Evolutionary conservation across 169 alveolate species (phyloP).

Genomic region (Plasmodium ovale): DNA sequence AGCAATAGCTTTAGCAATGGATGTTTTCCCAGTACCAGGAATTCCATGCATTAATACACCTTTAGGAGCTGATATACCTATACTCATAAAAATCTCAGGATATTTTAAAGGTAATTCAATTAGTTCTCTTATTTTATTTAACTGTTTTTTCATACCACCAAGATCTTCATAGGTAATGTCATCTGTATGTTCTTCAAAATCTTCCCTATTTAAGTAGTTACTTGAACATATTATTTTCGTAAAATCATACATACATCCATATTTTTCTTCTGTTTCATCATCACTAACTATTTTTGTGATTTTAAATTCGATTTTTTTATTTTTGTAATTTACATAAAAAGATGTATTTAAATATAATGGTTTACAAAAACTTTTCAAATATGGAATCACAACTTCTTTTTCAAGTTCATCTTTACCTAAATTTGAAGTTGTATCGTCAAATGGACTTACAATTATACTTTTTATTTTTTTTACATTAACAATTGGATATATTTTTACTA

Average conservation of each 20-base stretch:
- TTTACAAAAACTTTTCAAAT: constrained; percentile 41
- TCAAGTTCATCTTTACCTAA: constrained; percentile 23
- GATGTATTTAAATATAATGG: constrained; percentile 29
- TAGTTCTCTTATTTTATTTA: constrained; percentile 85
- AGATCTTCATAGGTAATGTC: constrained; percentile 86
- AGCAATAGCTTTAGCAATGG: constrained; percentile 89
- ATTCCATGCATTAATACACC: constrained; percentile 90
- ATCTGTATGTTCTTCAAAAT: constrained; percentile 81
- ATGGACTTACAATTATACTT: constrained; percentile 51
- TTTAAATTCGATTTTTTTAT: constrained; percentile 80
- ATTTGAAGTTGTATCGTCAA: constrained; percentile 37
- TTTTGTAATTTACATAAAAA: constrained; percentile 45
- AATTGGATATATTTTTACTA: constrained; percentile 35
- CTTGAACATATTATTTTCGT: constrained; percentile 76
- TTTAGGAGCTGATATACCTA: constrained; percentile 89
- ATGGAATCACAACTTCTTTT: constrained; percentile 28
- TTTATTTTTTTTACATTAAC: constrained; percentile 10
- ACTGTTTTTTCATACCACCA: constrained; percentile 86
- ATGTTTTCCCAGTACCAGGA: constrained; percentile 90
- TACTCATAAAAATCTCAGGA: constrained; percentile 87
- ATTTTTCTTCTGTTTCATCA: constrained; percentile 51
- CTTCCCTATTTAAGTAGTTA: constrained; percentile 79
- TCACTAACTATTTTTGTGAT: constrained; percentile 71
- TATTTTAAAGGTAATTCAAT: constrained; percentile 86
- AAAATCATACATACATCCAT: constrained; percentile 59